These are phyloP conservation scores for Fusarium odoratissimum DNA, from an alignment of 2,329 filamentous ascomycete genomes.

Conservation along the genomic window DNA sequence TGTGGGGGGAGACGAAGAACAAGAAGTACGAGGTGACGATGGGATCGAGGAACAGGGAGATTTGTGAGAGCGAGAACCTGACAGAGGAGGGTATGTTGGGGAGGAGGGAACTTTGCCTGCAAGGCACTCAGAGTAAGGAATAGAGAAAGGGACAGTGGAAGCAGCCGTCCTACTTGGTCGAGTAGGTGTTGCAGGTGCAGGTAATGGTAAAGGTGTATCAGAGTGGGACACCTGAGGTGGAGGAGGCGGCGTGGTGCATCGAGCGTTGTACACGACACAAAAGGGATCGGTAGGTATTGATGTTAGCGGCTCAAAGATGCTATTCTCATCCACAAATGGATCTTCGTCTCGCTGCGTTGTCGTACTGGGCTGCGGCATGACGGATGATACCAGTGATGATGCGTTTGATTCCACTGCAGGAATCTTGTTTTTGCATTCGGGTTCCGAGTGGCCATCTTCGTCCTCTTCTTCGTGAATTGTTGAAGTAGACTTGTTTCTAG, in stretches of 20 bases:
- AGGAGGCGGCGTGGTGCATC: constrained; percentile 37
- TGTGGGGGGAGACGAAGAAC: constrained; percentile 40
- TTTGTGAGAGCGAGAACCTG: constrained; percentile 6
- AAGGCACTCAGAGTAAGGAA: constrained; percentile 23
- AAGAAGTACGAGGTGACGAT: constrained; percentile 42
- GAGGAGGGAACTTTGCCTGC: constrained; percentile 24
- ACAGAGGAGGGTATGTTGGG: constrained; percentile 25
- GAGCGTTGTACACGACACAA: constrained; percentile 42
- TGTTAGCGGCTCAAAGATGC: constrained; percentile 39
- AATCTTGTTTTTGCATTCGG: constrained; percentile 17
- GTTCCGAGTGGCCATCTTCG: constrained; percentile 51
- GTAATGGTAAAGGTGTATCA: constrained; percentile 2
- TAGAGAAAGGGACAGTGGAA: constrained; percentile 19
- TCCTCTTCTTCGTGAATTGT: constrained; percentile 56
- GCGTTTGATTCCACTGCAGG: constrained; percentile 24
- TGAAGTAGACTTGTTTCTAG: constrained; percentile 56
- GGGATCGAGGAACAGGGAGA: constrained; percentile 24
- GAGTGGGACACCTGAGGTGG: constrained; percentile 30
- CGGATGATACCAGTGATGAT: constrained; percentile 32
- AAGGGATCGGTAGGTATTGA: constrained; percentile 36
- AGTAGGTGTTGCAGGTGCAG: constrained; percentile 34
- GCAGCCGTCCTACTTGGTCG: constrained; percentile 24
- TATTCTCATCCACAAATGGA: constrained; percentile 43
- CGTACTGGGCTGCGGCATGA: constrained; percentile 28
- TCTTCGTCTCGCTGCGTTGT: constrained; percentile 32